Base-by-base conservation (phyloP, 1,284 basidiomycete species). In the Athelia sp. region DNA sequence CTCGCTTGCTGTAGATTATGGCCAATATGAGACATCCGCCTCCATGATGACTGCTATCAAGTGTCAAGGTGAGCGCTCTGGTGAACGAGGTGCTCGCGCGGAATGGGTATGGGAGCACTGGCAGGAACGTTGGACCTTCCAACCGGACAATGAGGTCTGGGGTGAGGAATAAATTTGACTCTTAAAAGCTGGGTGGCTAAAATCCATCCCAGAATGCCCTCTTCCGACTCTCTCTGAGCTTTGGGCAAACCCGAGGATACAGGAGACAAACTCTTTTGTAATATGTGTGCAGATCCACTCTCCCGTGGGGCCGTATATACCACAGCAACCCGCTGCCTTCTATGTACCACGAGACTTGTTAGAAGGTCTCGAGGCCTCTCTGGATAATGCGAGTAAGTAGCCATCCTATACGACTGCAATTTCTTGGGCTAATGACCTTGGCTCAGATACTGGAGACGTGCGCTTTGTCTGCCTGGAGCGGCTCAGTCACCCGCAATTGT, bases 11-110 rank as follows among this genome's bases (percentile, higher is more conserved):
- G 61, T 84, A 40, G 83, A 85, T 55, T 79, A 74, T 54, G 66
- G 76, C 8, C 76, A 81, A 51, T 65, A 73, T 2, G 78, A 83
- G 58, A 73, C 79, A 48, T 73, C 72, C 15, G 75, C 82, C 1
- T 79, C 82, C 9, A 85, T 90, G 69, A 84, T 89, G 70, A 76
- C 81, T 11, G 86, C 82, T 13, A 81, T 90, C 54, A 87, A 85
- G 58, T 81, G 78, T 46, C 76, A 81, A 54, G 78, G 80, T 53
- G 77, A 82, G 52, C 71, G 76, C 40, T 67, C 70, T 9, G 85
- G 84, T 11, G 77, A 81, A 54, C 73, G 79, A 9, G 79, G 81
- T 13, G 79, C 82, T 1, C 79, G 84, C 32, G 72, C 82, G n/a
- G 75, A 82, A 32, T 90, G 84, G 82, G 69, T 82, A 23, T 90